A percentile compares a stretch with the other conserved stretches of the same genome.
phyloP scores from a whole-genome alignment of 176 grass and related monocot species.

The Juncus inflexus region DNA sequence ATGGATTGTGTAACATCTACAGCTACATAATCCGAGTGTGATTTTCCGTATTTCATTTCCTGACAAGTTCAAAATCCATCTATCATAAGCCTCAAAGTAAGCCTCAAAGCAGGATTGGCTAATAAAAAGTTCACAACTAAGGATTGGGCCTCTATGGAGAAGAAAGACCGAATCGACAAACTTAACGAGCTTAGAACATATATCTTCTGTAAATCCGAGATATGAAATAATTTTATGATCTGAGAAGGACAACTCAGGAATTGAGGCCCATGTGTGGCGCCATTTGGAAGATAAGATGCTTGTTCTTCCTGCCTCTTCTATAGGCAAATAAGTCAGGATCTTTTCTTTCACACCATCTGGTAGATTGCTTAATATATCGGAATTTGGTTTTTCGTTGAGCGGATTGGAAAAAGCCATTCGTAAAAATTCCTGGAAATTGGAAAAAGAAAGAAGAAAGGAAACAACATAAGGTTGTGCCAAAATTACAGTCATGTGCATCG shows the following conservation, averaged over 20 bases:
- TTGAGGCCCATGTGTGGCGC: slow-evolving; percentile 8
- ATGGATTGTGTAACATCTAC: background rate
- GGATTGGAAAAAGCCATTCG: too few species aligned
- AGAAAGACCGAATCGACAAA: background rate
- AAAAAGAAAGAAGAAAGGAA: too few species aligned
- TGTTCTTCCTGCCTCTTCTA: slow-evolving; percentile 3
- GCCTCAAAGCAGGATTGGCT: background rate
- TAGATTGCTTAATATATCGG: slow-evolving; percentile 11
- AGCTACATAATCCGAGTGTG: background rate
- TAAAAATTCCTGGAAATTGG: too few species aligned
- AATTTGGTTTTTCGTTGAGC: background rate
- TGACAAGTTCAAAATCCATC: slow-evolving; percentile 4
- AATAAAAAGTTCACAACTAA: background rate
- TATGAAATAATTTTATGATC: too few species aligned
- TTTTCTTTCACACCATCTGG: slow-evolving; percentile 10
- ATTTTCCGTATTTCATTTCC: slow-evolving; percentile 8
- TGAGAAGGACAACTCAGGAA: slow-evolving; percentile 11
- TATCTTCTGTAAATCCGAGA: too few species aligned
- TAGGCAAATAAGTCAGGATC: slow-evolving; percentile 13
- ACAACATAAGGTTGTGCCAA: too few species aligned
- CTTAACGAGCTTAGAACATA: too few species aligned
- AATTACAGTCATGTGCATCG: too few species aligned
- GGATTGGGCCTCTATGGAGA: slow-evolving; percentile 5
- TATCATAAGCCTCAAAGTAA: slow-evolving; percentile 5
- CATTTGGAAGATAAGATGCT: slow-evolving; percentile 13